phyloP scores from a whole-genome alignment of 2,329 filamentous ascomycete genomes.

The Pseudogymnoascus sp. region DNA sequence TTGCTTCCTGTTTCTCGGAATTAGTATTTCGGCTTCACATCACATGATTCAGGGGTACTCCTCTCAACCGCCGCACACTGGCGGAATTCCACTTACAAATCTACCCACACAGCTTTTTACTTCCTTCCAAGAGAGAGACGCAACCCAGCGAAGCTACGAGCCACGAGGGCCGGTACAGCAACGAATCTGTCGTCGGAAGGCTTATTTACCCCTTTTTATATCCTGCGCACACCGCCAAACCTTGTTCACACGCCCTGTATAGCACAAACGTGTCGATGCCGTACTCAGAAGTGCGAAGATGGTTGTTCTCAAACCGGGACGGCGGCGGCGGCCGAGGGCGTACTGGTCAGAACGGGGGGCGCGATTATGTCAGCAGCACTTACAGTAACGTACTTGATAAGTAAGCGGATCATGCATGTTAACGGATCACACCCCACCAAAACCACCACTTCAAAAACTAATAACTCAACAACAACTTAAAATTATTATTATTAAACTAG shows the following conservation, averaged over 20 bases:
- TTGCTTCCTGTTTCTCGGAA: neutral
- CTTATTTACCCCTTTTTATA: neutral
- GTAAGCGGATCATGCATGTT: too few relatives aligned
- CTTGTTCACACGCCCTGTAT: neutral
- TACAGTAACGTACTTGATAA: too few relatives aligned
- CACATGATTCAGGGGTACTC: conserved; percentile 1
- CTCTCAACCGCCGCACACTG: neutral
- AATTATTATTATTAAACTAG: too few relatives aligned
- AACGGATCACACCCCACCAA: too few relatives aligned
- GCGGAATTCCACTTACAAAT: neutral
- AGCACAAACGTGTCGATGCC: neutral
- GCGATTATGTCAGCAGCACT: neutral
- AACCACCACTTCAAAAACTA: too few relatives aligned
- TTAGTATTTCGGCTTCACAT: neutral
- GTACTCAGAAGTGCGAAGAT: conserved; percentile 4
- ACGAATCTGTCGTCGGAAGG: neutral
- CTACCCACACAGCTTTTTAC: neutral
- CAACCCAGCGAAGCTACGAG: neutral
- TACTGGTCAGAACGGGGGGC: neutral
- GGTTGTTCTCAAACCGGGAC: conserved; percentile 1
- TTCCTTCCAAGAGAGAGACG: neutral
- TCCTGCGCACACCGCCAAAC: neutral
- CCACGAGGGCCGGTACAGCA: neutral
- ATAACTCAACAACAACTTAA: too few relatives aligned
- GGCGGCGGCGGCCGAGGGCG: neutral